phyloP scores from a whole-genome alignment of 2,329 filamentous ascomycete species.

The Incumbomyces delicatus region DNA sequence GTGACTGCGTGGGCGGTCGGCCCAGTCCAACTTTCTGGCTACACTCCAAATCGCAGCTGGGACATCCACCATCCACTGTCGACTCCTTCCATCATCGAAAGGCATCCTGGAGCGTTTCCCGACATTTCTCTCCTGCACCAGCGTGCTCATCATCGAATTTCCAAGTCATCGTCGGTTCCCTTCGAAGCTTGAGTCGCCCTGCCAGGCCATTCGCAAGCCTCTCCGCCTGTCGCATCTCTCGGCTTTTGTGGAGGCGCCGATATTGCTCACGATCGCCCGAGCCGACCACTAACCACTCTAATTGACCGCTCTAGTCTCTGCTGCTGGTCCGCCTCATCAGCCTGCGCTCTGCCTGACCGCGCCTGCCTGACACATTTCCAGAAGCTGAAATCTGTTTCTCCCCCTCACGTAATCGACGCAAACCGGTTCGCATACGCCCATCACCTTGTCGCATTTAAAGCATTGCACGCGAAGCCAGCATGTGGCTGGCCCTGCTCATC shows the following conservation, averaged over 20 bases:
- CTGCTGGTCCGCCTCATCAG: background rate
- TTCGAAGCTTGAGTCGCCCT: background rate
- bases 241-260: background rate
- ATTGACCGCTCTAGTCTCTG: slow-evolving; percentile 1
- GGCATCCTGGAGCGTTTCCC: background rate
- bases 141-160: no score
- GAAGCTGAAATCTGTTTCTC: background rate
- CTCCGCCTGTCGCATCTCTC: slow-evolving; percentile 1
- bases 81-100: slow-evolving; percentile 2
- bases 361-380: background rate
- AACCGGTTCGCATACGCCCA: no score
- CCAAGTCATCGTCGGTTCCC: background rate
- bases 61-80: slow-evolving; percentile 1
- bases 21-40: background rate
- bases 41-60: background rate
- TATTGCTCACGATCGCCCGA: slow-evolving; percentile 5
- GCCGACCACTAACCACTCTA: slow-evolving; percentile 1
- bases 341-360: slow-evolving; percentile 6
- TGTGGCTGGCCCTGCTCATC: slow-evolving; percentile 5
- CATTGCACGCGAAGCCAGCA: background rate
- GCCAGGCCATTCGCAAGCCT: background rate
- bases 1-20: no score
- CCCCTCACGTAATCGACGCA: no score
- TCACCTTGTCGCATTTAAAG: background rate
- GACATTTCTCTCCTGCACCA: no score